These are phyloP conservation scores for Endocarpon pusillum DNA, from an alignment of 495 filamentous ascomycete species.

Conservation along the genomic window DNA sequence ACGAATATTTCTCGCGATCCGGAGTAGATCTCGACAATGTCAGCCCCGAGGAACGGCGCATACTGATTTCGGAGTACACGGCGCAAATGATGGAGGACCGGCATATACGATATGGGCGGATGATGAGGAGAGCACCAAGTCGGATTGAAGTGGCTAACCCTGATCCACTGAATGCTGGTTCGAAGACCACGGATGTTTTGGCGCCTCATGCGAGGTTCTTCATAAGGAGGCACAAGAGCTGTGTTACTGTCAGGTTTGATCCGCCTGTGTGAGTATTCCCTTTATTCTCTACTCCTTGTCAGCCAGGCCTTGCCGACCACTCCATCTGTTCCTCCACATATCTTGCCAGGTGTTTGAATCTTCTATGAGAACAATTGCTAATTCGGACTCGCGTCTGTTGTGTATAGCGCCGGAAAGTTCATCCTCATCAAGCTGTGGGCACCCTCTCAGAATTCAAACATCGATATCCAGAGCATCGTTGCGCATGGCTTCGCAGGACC, in stretches of 20 bases:
- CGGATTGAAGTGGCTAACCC: too few species aligned
- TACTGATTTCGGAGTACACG: too few species aligned
- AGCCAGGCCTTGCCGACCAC: not conserved
- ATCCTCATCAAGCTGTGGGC: constrained; percentile 80
- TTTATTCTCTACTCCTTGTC: not conserved
- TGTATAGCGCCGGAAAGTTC: constrained; percentile 44
- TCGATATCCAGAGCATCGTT: constrained; percentile 71
- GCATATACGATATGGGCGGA: too few species aligned
- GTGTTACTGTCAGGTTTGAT: constrained; percentile 75
- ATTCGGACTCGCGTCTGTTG: too few species aligned
- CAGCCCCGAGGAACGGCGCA: too few species aligned
- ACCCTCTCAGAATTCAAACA: constrained; percentile 46
- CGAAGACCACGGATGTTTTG: constrained; percentile 37
- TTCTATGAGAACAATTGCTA: constrained; percentile 9
- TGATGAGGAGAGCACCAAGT: too few species aligned
- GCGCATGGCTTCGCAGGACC: constrained; percentile 69
- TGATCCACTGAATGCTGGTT: constrained; percentile 11
- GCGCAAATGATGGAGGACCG: too few species aligned
- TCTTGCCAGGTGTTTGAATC: constrained; percentile 1
- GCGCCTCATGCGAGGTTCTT: constrained; percentile 61
- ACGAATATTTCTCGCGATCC: too few species aligned
- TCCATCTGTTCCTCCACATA: not conserved
- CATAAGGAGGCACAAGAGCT: constrained; percentile 63
- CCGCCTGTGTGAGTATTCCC: constrained; percentile 53
- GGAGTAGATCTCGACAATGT: too few species aligned